Conservation (phyloP, 345 rosid genomes). For the Populus pruinosa region DNA sequence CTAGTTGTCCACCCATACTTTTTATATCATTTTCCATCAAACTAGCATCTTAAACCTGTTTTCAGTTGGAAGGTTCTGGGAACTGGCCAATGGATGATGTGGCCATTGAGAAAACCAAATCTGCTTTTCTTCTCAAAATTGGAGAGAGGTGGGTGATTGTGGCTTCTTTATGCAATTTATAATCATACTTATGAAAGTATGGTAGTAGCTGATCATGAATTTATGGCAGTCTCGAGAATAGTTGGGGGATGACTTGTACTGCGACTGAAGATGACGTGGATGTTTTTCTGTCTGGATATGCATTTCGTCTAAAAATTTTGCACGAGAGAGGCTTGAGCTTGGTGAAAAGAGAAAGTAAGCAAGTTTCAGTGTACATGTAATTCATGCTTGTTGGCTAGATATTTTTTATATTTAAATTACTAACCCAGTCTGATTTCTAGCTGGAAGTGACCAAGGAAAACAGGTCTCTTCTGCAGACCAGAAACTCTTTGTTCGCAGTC, state of each 20-base stretch:
- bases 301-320: conserved; percentile 76
- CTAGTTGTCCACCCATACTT: neutral
- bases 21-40: neutral
- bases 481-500: conserved; percentile 64
- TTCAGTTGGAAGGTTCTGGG: conserved; percentile 95
- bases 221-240: conserved; percentile 62
- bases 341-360: conserved; percentile 72
- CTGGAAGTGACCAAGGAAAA: conserved; percentile 48
- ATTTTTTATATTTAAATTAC: conserved; percentile 15
- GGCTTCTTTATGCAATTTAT: conserved; percentile 2
- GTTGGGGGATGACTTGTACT: conserved; percentile 60
- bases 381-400: neutral
- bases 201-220: conserved; percentile 13
- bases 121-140: conserved; percentile 82
- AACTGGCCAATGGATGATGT: conserved; percentile 90
- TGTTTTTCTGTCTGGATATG: conserved; percentile 71
- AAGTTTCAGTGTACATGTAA: conserved; percentile 19
- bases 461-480: conserved; percentile 56
- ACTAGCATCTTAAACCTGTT: conserved; percentile 16
- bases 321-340: conserved; percentile 86
- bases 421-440: conserved; percentile 35
- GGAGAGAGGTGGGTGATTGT: conserved; percentile 66
- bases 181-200: neutral
- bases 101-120: conserved; percentile 83
- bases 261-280: conserved; percentile 77